A percentile compares a stretch with the other conserved stretches of the same genome.
These are phyloP conservation scores for Phytophthora tubulina DNA, from an alignment of 352 stramenopile species.

Conservation along the genomic window DNA sequence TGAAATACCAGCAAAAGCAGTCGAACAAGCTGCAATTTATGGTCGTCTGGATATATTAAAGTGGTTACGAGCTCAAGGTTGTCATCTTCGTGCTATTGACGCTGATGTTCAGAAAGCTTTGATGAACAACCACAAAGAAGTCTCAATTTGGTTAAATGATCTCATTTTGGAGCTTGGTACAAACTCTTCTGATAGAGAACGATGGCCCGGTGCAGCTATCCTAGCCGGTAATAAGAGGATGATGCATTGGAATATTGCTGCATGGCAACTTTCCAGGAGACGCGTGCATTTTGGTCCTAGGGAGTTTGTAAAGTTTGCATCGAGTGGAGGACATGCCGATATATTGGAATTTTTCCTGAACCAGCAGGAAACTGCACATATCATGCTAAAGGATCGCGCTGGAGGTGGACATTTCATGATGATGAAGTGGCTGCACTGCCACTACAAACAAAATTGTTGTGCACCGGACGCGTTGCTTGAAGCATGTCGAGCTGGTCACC, in stretches of 20 bases:
- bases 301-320: not conserved
- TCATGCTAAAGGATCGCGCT: not conserved
- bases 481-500: not conserved
- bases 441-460: not conserved
- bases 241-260: constrained; percentile 6
- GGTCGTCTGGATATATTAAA: not conserved
- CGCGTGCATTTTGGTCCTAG: not conserved
- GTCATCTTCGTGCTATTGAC: not conserved
- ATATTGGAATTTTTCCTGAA: constrained; percentile 15
- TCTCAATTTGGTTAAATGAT: not conserved
- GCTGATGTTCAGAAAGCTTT: constrained; percentile 5
- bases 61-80: constrained; percentile 1
- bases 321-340: not conserved
- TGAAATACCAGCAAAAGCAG: constrained; percentile 2
- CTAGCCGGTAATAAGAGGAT: not conserved
- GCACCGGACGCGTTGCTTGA: too few species aligned
- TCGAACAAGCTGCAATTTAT: not conserved
- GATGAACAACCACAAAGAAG: not conserved
- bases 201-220: constrained; percentile 2
- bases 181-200: not conserved
- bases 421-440: constrained; percentile 7
- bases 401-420: not conserved
- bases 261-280: not conserved
- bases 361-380: not conserved
- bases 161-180: not conserved